Evolutionary conservation across 2,329 filamentous ascomycete genomes (phyloP).

Genomic region (Cladorrhinum sp.): DNA sequence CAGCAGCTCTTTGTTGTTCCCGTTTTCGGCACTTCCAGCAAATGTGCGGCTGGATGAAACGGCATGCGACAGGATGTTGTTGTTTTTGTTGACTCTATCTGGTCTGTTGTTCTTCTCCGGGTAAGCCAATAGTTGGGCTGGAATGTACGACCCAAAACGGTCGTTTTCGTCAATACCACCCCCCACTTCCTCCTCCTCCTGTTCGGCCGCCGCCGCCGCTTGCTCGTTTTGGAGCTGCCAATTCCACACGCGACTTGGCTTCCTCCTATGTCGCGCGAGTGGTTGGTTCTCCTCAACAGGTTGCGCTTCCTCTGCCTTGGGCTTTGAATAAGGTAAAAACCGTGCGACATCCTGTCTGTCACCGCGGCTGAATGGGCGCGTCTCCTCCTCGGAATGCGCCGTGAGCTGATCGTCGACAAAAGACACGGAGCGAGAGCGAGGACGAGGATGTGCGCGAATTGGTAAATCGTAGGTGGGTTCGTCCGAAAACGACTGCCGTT

Average conservation of each 20-base stretch:
- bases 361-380: not conserved
- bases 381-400: slow-evolving; percentile 6
- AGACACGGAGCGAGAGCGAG: slow-evolving; percentile 11
- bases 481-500: not conserved
- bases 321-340: not conserved
- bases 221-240: not conserved
- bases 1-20: slow-evolving; percentile 15
- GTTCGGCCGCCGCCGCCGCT: not conserved
- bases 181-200: slow-evolving; percentile 1
- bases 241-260: slow-evolving; percentile 5
- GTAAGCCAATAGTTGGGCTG: slow-evolving; percentile 11
- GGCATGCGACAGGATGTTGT: not conserved
- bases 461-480: slow-evolving; percentile 12
- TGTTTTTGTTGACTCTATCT: not conserved
- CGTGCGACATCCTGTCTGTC: not conserved
- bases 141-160: slow-evolving; percentile 1
- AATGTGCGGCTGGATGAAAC: not conserved
- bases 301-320: not conserved
- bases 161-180: not conserved
- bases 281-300: not conserved
- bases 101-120: not conserved
- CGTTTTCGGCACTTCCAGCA: slow-evolving; percentile 9
- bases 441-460: slow-evolving; percentile 8
- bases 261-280: not conserved
- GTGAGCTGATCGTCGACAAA: slow-evolving; percentile 8